Base-by-base conservation (phyloP, 1,139 yeast species). In the Kodamaea sp. region DNA sequence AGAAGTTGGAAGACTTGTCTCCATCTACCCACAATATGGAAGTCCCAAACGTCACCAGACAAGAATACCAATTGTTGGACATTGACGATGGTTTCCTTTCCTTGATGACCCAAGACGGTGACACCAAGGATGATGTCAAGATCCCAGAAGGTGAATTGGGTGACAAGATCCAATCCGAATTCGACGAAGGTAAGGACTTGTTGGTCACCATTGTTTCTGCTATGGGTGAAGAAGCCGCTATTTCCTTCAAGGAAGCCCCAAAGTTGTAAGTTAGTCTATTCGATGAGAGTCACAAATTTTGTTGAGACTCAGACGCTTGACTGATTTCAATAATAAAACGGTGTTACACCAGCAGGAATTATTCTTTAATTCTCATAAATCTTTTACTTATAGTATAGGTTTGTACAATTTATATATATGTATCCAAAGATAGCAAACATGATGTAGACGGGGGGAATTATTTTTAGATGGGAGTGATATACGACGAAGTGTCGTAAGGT, bases 11-110 rank as follows among this genome's bases (percentile, higher is more conserved):
- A 81, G 98, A 92, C 76, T 86, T 92, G 71, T 92, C 98, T 55
- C 98, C 98, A 75, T 92, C 98, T 51, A 92, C 98, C 78, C 98
- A 92, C 83, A 92, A 92, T 79, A 90, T 92, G 97, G 97, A 92
- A 76, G 97, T 92, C 67, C 98, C 98, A 76, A 83, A 88, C 69
- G 98, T 92, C 62, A 63, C 69, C 65, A 94, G 98, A 83, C 79
- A 82, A 58, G 98, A 92, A 80, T 92, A 49, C 83, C 96, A 87
- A 78, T 86, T 92, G 73, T 83, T 92, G 73, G 95, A 94, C 78
- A 89, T 92, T 63, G 98, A 92, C 65, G 98, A 92, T 63, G 98
- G 96, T 52, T 92, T 73, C 94, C 85, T 94, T 67, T 86, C 88
- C 66, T 83, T 92, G 73, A 90, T 92, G 97, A 86, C 90, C 80